Base-by-base conservation (phyloP, 2,329 filamentous ascomycete species). In the Penicillium sp. region DNA sequence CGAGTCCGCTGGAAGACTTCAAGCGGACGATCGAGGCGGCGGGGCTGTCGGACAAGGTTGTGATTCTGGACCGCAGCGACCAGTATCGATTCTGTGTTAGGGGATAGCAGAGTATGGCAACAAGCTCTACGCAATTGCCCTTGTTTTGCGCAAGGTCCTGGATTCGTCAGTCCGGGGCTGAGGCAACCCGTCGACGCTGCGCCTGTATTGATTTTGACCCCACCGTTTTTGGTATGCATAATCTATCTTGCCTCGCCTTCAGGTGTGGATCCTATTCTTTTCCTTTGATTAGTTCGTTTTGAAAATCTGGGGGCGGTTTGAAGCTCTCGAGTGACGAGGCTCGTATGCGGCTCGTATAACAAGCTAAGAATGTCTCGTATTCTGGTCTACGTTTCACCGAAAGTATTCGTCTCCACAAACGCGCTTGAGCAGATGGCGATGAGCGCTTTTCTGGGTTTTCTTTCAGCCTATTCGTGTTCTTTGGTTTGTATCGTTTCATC, bases 41-140 rank as follows among this genome's bases (percentile, higher is more conserved):
- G 2, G 80, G 79, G 1, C 65, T 80, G 55, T 59, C 63, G 12
- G 69, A 77, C 2, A 75, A 76, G 56, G 80, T 84, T 2, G 77
- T 85, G 3, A 83, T 83, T 70, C 63, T 86, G 49, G 80, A 84
- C 59, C 69, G 80, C 12, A 77, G 75, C 38, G 81, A 84, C 56
- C 71, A 79, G 56, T 83, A 78, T 58, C 70, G 68, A 49, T 85
- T 84, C 55, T 70, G 64, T 30, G 79, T 82, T 12, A 65, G 39
- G 42, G 41, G 11, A 28, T 31, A 34, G 28, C 5, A 46, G 12
- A 6, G 12, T 11, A 4, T 30, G n/a, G 7, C 25, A 12, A 13
- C 8, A 14, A 22, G 3, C n/a, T n/a, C n/a, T n/a, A n/a, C n/a
- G n/a, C n/a, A n/a, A n/a, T n/a, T n/a, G n/a, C n/a, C n/a, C n/a